Evolutionary conservation across 768 basidiomycete species (phyloP).

Genomic region (Pholiota conissans): DNA sequence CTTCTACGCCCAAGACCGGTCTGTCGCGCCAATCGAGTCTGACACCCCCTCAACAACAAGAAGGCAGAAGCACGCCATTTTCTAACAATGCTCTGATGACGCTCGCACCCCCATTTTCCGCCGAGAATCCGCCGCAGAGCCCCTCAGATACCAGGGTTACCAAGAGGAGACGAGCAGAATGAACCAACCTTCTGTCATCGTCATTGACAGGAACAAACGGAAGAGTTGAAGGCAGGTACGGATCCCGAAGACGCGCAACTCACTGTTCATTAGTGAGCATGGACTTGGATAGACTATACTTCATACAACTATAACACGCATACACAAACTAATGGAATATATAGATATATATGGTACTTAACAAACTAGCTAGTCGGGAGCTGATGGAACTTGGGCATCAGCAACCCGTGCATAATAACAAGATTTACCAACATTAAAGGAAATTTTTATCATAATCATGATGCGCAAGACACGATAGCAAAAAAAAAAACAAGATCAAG

Average conservation of each 20-base stretch:
- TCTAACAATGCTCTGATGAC: constrained; percentile 5
- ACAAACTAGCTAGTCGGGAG: background rate
- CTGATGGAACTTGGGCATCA: background rate
- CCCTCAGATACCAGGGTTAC: background rate
- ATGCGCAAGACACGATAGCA: background rate
- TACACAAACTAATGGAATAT: background rate
- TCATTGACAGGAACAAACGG: background rate
- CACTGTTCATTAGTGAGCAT: background rate
- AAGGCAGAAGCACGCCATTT: constrained; percentile 1
- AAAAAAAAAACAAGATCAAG: background rate
- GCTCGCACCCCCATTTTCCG: background rate
- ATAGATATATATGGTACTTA: background rate
- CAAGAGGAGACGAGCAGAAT: background rate
- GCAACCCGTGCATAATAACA: background rate
- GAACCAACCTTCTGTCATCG: background rate
- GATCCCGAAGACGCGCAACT: background rate
- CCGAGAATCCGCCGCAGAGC: background rate
- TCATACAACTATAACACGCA: background rate
- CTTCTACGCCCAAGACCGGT: background rate
- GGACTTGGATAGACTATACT: background rate
- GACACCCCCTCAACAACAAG: background rate
- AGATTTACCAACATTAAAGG: background rate
- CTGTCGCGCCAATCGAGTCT: background rate
- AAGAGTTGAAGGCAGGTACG: background rate
- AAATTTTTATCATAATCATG: background rate